Evolutionary conservation across 495 filamentous ascomycete genomes (phyloP).

Genomic region (Evernia prunastri): DNA sequence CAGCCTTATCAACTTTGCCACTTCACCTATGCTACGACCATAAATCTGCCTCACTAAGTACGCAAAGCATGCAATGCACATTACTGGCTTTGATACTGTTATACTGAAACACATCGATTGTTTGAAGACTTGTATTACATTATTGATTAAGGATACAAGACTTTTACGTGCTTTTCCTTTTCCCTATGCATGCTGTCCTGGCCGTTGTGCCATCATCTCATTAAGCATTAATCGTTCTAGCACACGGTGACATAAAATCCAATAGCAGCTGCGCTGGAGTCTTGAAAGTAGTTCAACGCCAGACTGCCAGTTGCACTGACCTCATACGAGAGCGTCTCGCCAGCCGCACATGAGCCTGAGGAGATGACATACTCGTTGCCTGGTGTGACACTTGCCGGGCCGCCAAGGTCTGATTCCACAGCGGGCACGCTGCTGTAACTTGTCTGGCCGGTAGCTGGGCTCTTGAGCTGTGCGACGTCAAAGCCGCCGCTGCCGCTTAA

Average conservation of each 20-base stretch:
- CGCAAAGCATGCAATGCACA: too few relatives aligned
- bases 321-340: constrained; percentile 44
- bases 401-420: constrained; percentile 41
- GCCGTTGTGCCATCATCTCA: constrained; percentile 4
- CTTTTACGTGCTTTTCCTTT: not conserved
- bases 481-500: constrained; percentile 54
- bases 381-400: constrained; percentile 40
- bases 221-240: constrained; percentile 32
- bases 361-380: constrained; percentile 52
- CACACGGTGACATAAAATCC: constrained; percentile 58
- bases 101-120: not conserved
- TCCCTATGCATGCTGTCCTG: constrained; percentile 2
- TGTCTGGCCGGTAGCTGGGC: constrained; percentile 38
- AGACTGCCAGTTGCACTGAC: constrained; percentile 48
- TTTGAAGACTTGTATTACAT: constrained; percentile 9
- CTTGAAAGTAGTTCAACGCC: constrained; percentile 57
- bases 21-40: too few relatives aligned
- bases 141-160: constrained; percentile 18
- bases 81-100: too few relatives aligned
- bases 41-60: too few relatives aligned
- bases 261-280: constrained; percentile 54
- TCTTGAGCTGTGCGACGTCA: constrained; percentile 43
- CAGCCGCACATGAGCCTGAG: constrained; percentile 51
- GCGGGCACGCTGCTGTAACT: constrained; percentile 46
- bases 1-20: too few relatives aligned